Percentiles rank a stretch among this genome's conserved stretches.
Conservation (phyloP, 169 alveolate species). For the Amoebophrya sp. region DNA sequence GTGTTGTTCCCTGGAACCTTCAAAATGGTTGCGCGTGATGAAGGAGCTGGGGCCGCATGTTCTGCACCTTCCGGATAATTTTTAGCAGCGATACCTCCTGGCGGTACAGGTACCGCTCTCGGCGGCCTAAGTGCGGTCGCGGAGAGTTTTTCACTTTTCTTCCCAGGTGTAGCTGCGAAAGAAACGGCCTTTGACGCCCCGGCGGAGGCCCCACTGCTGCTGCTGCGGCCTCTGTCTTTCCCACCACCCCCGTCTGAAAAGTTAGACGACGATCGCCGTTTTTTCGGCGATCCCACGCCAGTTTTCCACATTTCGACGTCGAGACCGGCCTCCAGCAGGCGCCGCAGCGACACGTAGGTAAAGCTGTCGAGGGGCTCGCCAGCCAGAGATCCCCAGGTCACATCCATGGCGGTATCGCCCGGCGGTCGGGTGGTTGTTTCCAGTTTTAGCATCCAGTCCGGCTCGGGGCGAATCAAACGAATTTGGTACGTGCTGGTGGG, state of each 20-base stretch:
- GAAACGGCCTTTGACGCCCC: too few relatives aligned
- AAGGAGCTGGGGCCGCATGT: too few relatives aligned
- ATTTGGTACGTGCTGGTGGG: neutral
- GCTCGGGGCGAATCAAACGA: neutral
- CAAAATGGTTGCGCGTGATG: too few relatives aligned
- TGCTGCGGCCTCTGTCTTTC: too few relatives aligned
- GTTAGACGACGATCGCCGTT: too few relatives aligned
- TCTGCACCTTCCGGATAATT: too few relatives aligned
- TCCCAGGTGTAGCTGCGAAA: neutral
- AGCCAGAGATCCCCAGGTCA: neutral
- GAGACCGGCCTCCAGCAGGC: neutral
- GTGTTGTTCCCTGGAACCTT: too few relatives aligned
- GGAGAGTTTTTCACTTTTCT: neutral
- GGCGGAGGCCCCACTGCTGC: too few relatives aligned
- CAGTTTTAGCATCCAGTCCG: neutral
- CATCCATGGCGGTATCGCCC: neutral
- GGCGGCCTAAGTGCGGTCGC: too few relatives aligned
- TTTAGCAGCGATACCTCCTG: too few relatives aligned
- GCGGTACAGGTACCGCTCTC: too few relatives aligned
- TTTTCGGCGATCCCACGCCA: neutral
- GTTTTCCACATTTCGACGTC: conserved; percentile 10
- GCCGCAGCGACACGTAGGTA: neutral
- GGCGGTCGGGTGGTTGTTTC: neutral
- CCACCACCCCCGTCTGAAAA: too few relatives aligned
- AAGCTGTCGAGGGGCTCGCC: neutral